Evolutionary conservation across 2,329 filamentous ascomycete genomes (phyloP).

Genomic region (Scytalidium sp.): DNA sequence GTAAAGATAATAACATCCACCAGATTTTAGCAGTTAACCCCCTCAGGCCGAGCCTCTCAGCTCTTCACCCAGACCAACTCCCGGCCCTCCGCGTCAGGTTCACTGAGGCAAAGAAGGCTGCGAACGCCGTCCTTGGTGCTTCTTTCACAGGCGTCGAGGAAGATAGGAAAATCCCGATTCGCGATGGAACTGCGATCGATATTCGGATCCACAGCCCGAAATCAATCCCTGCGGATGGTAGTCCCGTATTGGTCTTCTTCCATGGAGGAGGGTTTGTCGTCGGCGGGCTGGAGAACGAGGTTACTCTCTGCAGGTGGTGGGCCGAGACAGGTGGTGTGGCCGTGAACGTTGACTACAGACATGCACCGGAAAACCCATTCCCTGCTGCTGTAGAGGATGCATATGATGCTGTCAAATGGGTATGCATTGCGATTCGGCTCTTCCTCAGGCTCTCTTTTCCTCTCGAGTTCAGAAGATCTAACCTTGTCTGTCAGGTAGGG

Average conservation of each 20-base stretch:
- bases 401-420: conserved; percentile 44
- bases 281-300: conserved; percentile 31
- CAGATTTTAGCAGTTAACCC: too few relatives aligned
- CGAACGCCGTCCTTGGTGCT: neutral
- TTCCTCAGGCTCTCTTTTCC: conserved; percentile 40
- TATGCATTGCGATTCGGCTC: conserved; percentile 29
- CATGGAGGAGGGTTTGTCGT: conserved; percentile 34
- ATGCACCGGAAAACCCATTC: conserved; percentile 45
- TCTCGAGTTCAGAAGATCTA: conserved; percentile 34
- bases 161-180: conserved; percentile 18
- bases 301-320: conserved; percentile 29
- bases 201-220: conserved; percentile 19
- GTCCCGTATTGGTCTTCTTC: conserved; percentile 31
- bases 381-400: conserved; percentile 39
- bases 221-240: conserved; percentile 10
- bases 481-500: conserved; percentile 40
- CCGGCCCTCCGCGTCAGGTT: too few relatives aligned
- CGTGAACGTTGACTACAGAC: conserved; percentile 39
- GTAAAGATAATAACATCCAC: too few relatives aligned
- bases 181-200: conserved; percentile 18
- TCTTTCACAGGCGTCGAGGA: conserved; percentile 9
- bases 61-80: too few relatives aligned
- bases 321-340: conserved; percentile 34
- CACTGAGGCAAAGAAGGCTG: too few relatives aligned
- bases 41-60: too few relatives aligned